Evolutionary conservation across 208 protist genomes (phyloP).

Genomic region (Spongospora subterranea): DNA sequence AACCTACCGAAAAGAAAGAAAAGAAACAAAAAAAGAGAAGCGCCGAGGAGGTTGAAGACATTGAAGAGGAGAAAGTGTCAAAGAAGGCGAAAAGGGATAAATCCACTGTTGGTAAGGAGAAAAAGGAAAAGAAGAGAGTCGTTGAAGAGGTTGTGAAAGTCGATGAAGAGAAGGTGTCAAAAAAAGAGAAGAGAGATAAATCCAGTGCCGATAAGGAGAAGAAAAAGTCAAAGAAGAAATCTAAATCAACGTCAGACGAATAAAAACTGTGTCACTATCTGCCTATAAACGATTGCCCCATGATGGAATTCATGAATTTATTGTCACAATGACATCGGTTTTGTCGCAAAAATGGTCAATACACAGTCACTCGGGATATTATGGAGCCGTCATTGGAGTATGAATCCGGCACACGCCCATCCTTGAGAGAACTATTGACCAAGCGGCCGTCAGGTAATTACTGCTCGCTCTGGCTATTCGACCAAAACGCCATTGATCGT

Average conservation of each 20-base stretch:
- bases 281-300: too few relatives aligned
- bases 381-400: too few relatives aligned
- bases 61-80: not conserved
- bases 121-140: conserved; percentile 46
- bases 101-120: not conserved
- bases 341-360: too few relatives aligned
- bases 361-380: too few relatives aligned
- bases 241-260: not conserved
- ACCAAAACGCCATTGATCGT: too few relatives aligned
- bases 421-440: too few relatives aligned
- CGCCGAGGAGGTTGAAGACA: not conserved
- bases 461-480: too few relatives aligned
- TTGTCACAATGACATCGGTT: too few relatives aligned
- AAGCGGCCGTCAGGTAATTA: too few relatives aligned
- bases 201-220: not conserved
- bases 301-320: too few relatives aligned
- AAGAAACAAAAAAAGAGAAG: conserved; percentile 57
- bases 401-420: too few relatives aligned
- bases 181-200: not conserved
- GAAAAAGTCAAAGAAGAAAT: conserved; percentile 37
- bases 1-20: not conserved
- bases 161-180: not conserved
- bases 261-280: not conserved
- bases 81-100: conserved; percentile 4
- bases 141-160: not conserved